A percentile compares a stretch with the other conserved stretches of the same genome.
phyloP scores from a whole-genome alignment of 345 rosid species.

The Lepidium aucheri region DNA sequence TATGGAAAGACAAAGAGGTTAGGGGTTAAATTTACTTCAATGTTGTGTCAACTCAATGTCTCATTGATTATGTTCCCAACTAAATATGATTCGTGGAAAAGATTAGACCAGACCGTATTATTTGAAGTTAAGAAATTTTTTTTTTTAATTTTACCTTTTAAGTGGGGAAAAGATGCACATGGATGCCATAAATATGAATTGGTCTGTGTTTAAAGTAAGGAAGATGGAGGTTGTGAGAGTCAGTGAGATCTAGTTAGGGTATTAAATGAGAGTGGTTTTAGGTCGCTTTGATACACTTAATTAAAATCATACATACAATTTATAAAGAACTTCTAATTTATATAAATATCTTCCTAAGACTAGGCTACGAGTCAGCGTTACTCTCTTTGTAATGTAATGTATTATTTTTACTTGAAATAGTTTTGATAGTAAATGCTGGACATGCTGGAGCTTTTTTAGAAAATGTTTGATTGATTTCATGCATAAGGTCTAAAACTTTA shows the following conservation, averaged over 20 bases:
- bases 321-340: too few species aligned
- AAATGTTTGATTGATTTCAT: too few species aligned
- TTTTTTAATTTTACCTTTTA: neutral
- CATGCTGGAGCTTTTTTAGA: too few species aligned
- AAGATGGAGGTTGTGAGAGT: constrained; percentile 29
- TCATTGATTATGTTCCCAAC: constrained; percentile 16
- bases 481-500: too few species aligned
- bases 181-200: constrained; percentile 19
- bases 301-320: neutral
- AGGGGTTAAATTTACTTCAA: constrained; percentile 7
- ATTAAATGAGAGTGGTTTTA: constrained; percentile 27
- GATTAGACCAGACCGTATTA: constrained; percentile 12
- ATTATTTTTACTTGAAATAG: too few species aligned
- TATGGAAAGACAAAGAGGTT: constrained; percentile 5
- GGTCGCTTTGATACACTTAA: constrained; percentile 18
- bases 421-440: too few species aligned
- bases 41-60: constrained; percentile 9
- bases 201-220: constrained; percentile 24
- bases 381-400: too few species aligned
- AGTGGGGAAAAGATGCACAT: constrained; percentile 10
- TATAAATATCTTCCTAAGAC: too few species aligned
- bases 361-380: too few species aligned
- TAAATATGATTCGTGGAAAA: constrained; percentile 5
- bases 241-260: constrained; percentile 9
- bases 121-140: neutral